Percentiles rank a stretch among this genome's conserved stretches.
phyloP scores from a whole-genome alignment of 345 rosid genomes.

The Rhodamnia argentea region DNA sequence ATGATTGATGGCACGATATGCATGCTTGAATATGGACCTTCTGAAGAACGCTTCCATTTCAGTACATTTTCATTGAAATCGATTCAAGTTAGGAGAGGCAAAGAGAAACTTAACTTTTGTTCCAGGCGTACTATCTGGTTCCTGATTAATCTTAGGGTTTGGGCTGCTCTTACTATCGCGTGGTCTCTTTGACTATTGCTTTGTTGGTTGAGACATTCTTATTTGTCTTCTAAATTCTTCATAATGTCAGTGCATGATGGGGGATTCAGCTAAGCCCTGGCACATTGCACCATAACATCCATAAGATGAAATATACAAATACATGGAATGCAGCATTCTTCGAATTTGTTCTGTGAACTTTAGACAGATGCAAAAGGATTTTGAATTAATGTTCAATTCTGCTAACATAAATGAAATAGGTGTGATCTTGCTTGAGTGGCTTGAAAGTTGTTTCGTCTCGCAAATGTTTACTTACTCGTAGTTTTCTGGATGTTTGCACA shows the following conservation, averaged over 20 bases:
- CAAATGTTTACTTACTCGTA: background rate
- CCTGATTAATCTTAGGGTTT: background rate
- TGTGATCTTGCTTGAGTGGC: background rate
- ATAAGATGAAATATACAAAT: background rate
- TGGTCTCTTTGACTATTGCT: background rate
- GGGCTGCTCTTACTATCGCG: background rate
- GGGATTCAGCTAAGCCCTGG: background rate
- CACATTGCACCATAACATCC: background rate
- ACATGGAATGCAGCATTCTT: background rate
- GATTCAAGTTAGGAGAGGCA: background rate
- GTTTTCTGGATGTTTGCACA: constrained; percentile 3
- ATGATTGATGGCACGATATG: background rate
- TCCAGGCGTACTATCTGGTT: background rate
- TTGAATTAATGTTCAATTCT: background rate
- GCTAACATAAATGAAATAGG: background rate
- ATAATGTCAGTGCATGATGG: background rate
- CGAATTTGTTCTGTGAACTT: background rate
- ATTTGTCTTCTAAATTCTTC: background rate
- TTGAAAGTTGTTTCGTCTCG: background rate
- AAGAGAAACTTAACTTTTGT: background rate
- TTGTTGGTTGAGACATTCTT: background rate
- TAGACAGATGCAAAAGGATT: background rate
- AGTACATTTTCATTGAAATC: background rate
- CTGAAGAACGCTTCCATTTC: background rate
- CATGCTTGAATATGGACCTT: background rate